Percentiles rank a stretch among this genome's conserved stretches.
These are phyloP conservation scores for Mycena haematopus DNA, from an alignment of 768 basidiomycete species.

Conservation along the genomic window DNA sequence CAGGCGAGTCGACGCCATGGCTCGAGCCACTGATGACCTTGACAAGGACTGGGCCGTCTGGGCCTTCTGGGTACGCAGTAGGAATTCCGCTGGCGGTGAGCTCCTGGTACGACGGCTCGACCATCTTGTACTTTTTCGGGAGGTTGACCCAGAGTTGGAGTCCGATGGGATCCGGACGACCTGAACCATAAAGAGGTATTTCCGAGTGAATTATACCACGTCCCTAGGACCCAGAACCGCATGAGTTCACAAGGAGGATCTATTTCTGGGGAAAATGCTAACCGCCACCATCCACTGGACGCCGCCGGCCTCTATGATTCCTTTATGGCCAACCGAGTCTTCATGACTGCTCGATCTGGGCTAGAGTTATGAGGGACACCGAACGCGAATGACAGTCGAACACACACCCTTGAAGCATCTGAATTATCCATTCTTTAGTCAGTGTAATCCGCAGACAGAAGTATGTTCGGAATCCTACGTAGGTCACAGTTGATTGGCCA, in stretches of 20 bases:
- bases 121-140: conserved; percentile 83
- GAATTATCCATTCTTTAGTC: background rate
- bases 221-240: conserved; percentile 34
- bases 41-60: conserved; percentile 69
- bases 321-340: conserved; percentile 88
- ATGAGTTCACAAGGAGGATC: conserved; percentile 31
- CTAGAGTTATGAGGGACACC: background rate
- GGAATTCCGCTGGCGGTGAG: conserved; percentile 72
- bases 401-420: conserved; percentile 76
- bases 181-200: conserved; percentile 82
- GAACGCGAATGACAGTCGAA: background rate
- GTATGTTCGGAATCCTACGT: conserved; percentile 37
- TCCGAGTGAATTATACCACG: conserved; percentile 83
- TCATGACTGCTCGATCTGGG: conserved; percentile 78
- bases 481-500: conserved; percentile 88
- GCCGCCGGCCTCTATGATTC: conserved; percentile 79
- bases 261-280: background rate
- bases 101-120: conserved; percentile 87
- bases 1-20: conserved; percentile 86
- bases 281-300: conserved; percentile 87
- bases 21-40: conserved; percentile 91
- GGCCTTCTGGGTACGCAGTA: conserved; percentile 72
- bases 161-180: conserved; percentile 76
- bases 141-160: conserved; percentile 90
- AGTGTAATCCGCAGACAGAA: background rate